Conservation (phyloP, 345 rosid genomes). For the Mallotus nudiflorus region DNA sequence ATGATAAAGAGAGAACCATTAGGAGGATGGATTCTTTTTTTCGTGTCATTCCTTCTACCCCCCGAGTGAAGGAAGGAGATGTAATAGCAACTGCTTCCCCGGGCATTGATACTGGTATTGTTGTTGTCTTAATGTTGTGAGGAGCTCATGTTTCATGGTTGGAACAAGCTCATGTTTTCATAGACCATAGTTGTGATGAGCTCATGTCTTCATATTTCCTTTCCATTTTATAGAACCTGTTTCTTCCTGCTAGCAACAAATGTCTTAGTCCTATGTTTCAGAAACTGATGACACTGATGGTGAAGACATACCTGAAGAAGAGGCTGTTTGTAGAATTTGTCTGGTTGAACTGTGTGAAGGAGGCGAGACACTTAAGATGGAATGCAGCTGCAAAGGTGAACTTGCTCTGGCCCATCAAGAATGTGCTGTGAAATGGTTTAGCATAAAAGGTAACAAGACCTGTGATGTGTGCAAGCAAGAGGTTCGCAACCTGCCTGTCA, state of each 20-base stretch:
- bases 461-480: conserved; percentile 94
- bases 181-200: background rate
- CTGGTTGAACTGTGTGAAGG: conserved; percentile 86
- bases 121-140: background rate
- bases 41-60: conserved; percentile 79
- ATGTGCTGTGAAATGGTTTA: conserved; percentile 95
- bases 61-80: conserved; percentile 72
- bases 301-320: conserved; percentile 91
- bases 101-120: conserved; percentile 45
- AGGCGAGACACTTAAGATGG: conserved; percentile 95
- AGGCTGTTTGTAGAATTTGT: conserved; percentile 95
- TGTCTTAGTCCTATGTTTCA: conserved; percentile 31
- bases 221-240: background rate
- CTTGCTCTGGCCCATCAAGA: conserved; percentile 93
- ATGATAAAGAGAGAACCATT: conserved; percentile 59
- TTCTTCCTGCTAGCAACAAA: conserved; percentile 2
- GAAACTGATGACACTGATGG: conserved; percentile 61
- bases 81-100: conserved; percentile 36
- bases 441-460: conserved; percentile 86
- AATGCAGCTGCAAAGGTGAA: conserved; percentile 98
- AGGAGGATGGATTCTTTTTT: conserved; percentile 89
- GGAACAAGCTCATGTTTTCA: background rate
- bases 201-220: too few relatives aligned
- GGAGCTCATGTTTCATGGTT: background rate
- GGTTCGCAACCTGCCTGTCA: conserved; percentile 83